Evolutionary conservation across 305 asterid species (phyloP).

Genomic region (Fraxinus baroniana): DNA sequence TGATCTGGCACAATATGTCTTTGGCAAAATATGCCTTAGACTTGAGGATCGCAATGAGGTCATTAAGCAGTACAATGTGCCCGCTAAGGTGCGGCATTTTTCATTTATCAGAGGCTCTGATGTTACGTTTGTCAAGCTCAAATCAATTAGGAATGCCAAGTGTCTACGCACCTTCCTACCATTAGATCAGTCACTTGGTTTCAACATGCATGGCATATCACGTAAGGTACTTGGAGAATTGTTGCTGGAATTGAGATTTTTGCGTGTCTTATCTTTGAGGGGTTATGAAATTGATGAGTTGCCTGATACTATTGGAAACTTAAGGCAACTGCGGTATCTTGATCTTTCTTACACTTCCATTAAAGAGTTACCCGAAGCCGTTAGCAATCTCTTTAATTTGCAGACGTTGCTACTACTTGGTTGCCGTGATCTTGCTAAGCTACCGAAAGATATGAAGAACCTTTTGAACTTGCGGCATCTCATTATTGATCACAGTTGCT

Average conservation of each 20-base stretch:
- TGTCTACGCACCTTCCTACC: conserved; percentile 36
- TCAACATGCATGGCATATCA: not conserved
- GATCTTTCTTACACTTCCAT: conserved; percentile 45
- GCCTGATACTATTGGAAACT: conserved; percentile 31
- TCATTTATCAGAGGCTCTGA: conserved; percentile 12
- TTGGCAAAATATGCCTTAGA: conserved; percentile 17
- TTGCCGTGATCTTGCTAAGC: conserved; percentile 33
- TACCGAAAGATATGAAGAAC: conserved; percentile 39
- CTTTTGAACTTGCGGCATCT: conserved; percentile 43
- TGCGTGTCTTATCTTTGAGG: conserved; percentile 37
- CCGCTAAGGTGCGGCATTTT: conserved; percentile 26
- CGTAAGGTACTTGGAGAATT: not conserved
- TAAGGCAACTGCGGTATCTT: conserved; percentile 50
- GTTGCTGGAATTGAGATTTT: conserved; percentile 11
- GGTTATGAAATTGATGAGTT: conserved; percentile 34
- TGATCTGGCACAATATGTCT: conserved; percentile 29
- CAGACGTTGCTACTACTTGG: conserved; percentile 40
- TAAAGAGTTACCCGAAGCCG: conserved; percentile 39
- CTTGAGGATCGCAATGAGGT: not conserved
- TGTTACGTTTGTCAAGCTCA: not conserved
- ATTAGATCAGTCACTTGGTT: conserved; percentile 21
- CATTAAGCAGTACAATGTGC: not conserved
- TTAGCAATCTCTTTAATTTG: conserved; percentile 30
- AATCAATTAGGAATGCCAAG: not conserved
- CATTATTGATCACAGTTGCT: conserved; percentile 31